Evolutionary conservation across 805 yeast genomes (phyloP).

Genomic region (Wickerhamomyces chaumierensis): DNA sequence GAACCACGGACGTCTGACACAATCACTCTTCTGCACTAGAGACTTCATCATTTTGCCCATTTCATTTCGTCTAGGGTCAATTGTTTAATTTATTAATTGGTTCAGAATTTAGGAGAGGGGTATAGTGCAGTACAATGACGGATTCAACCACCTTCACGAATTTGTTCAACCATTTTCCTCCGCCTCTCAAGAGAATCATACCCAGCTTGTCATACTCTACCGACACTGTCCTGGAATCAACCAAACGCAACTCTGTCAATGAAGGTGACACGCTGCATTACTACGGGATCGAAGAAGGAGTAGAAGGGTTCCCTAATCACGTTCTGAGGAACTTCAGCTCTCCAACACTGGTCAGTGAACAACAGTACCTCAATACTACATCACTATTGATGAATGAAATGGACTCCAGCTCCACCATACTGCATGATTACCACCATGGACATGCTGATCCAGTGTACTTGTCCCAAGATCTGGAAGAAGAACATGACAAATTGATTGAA

Average conservation of each 20-base stretch:
- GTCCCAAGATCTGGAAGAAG: too few relatives aligned
- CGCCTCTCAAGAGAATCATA: not conserved
- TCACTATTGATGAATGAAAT: slow-evolving; percentile 4
- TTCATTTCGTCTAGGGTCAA: too few relatives aligned
- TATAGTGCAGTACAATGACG: not conserved
- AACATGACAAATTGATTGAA: slow-evolving; percentile 1
- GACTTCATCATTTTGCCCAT: too few relatives aligned
- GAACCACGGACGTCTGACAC: too few relatives aligned
- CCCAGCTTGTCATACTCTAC: not conserved
- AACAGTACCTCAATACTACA: slow-evolving; percentile 1
- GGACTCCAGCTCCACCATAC: not conserved
- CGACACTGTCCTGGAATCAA: not conserved
- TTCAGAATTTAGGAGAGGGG: too few relatives aligned
- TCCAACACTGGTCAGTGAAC: slow-evolving; percentile 17
- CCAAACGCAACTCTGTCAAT: not conserved
- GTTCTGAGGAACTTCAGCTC: slow-evolving; percentile 11
- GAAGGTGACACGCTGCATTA: slow-evolving; percentile 12
- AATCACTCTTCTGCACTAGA: too few relatives aligned
- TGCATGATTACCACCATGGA: not conserved
- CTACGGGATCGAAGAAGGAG: slow-evolving; percentile 21
- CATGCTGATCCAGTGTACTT: too few relatives aligned
- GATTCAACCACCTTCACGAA: not conserved
- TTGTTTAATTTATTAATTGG: too few relatives aligned
- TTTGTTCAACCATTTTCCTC: not conserved
- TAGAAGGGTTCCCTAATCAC: slow-evolving; percentile 9